phyloP scores from a whole-genome alignment of 352 stramenopile genomes.

The Aphanomyces astaci region DNA sequence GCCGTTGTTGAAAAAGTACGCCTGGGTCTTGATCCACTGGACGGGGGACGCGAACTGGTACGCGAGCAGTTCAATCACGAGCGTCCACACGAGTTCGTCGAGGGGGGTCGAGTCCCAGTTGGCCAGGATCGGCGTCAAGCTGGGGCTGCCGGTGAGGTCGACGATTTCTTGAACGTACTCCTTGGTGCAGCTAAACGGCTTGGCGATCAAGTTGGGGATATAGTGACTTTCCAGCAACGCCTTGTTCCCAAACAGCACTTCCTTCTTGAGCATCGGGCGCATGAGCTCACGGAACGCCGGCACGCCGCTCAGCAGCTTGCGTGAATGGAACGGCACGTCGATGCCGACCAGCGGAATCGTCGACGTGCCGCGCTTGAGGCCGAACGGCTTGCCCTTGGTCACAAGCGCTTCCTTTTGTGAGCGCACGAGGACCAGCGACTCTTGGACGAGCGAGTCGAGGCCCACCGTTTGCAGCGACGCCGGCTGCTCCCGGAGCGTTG shows the following conservation, averaged over 20 bases:
- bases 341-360: conserved; percentile 84
- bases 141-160: conserved; percentile 60
- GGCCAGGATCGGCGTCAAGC: conserved; percentile 53
- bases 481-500: conserved; percentile 33
- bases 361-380: conserved; percentile 49
- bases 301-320: conserved; percentile 72
- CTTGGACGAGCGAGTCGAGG: conserved; percentile 43
- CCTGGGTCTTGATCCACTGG: conserved; percentile 85
- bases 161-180: conserved; percentile 72
- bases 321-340: conserved; percentile 86
- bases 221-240: conserved; percentile 66
- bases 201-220: conserved; percentile 80
- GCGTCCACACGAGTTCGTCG: conserved; percentile 58
- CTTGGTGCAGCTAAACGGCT: conserved; percentile 66
- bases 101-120: conserved; percentile 61
- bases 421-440: conserved; percentile 46
- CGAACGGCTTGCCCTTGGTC: conserved; percentile 48
- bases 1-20: conserved; percentile 53
- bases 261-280: conserved; percentile 55
- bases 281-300: conserved; percentile 69
- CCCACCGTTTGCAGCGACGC: conserved; percentile 25
- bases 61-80: conserved; percentile 78
- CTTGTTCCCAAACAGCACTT: conserved; percentile 60
- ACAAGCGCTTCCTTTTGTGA: conserved; percentile 53
- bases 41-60: conserved; percentile 86